Percentiles rank a stretch among this genome's conserved stretches.
These are phyloP conservation scores for Grifola frondosa DNA, from an alignment of 1,284 basidiomycete genomes.

Conservation along the genomic window DNA sequence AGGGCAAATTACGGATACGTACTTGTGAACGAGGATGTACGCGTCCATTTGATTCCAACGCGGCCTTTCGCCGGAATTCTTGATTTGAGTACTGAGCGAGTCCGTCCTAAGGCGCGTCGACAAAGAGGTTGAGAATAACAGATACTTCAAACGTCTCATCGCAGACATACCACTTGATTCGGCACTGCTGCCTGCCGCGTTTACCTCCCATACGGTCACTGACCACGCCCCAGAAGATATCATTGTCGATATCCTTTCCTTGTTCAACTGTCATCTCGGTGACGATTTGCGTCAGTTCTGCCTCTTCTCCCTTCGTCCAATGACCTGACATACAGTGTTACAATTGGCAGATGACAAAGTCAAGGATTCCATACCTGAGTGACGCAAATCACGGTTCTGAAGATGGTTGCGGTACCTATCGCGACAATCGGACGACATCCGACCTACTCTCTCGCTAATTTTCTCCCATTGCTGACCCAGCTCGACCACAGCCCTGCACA, in stretches of 20 bases:
- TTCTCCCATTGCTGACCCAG: slow-evolving; percentile 81
- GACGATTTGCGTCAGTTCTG: slow-evolving; percentile 67
- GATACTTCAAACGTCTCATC: no score
- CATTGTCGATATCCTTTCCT: slow-evolving; percentile 68
- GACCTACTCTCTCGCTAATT: slow-evolving; percentile 63
- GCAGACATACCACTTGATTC: slow-evolving; percentile 78
- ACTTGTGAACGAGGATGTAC: slow-evolving; percentile 81
- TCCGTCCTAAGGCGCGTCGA: no score
- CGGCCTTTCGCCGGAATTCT: slow-evolving; percentile 63
- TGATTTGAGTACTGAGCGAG: slow-evolving; percentile 66
- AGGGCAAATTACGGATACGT: slow-evolving; percentile 24
- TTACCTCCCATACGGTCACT: slow-evolving; percentile 72
- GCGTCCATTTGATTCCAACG: slow-evolving; percentile 77
- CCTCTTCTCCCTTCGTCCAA: slow-evolving; percentile 77
- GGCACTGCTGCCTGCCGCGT: slow-evolving; percentile 76
- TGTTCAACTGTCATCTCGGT: slow-evolving; percentile 67
- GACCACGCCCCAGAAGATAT: slow-evolving; percentile 80
- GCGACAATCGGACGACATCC: slow-evolving; percentile 77
- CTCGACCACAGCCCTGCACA: slow-evolving; percentile 58
- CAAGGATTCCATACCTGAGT: slow-evolving; percentile 30
- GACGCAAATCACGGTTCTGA: slow-evolving; percentile 54
- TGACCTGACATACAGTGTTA: slow-evolving; percentile 36
- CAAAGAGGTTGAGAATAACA: no score
- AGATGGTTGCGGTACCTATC: slow-evolving; percentile 83
- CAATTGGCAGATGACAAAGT: neutral